phyloP scores from a whole-genome alignment of 768 basidiomycete genomes.

The Xerocomus brunneocitrinus region DNA sequence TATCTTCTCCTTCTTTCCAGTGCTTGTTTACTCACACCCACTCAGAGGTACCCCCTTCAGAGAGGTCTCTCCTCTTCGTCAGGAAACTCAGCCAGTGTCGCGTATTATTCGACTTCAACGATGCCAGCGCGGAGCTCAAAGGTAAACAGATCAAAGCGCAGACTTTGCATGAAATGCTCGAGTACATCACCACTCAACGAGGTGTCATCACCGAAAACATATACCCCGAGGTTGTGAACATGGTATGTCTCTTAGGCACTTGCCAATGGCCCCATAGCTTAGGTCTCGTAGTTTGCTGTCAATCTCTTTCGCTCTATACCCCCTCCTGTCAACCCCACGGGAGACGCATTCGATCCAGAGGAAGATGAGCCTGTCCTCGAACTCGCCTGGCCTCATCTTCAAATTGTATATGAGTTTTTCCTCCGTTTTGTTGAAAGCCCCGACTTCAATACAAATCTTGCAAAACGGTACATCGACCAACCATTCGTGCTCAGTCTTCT shows the following conservation, averaged over 20 bases:
- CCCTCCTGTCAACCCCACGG: slow-evolving; percentile 96
- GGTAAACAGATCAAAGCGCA: slow-evolving; percentile 99
- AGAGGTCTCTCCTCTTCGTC: slow-evolving; percentile 88
- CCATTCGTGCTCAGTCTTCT: slow-evolving; percentile 92
- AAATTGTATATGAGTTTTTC: slow-evolving; percentile 99
- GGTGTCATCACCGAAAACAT: slow-evolving; percentile 94
- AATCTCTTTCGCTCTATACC: slow-evolving; percentile 99
- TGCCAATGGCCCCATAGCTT: slow-evolving; percentile 2
- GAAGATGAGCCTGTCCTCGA: slow-evolving; percentile 99
- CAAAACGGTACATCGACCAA: slow-evolving; percentile 97
- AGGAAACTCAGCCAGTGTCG: slow-evolving; percentile 95
- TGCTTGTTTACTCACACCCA: not conserved
- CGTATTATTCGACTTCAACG: slow-evolving; percentile 98
- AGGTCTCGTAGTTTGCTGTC: slow-evolving; percentile 72
- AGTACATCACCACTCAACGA: slow-evolving; percentile 96
- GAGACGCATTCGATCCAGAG: slow-evolving; percentile 98
- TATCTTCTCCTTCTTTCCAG: slow-evolving; percentile 7
- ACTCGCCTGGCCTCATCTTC: slow-evolving; percentile 98
- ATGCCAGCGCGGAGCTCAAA: slow-evolving; percentile 90
- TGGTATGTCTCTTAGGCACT: slow-evolving; percentile 55
- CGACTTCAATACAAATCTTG: slow-evolving; percentile 97
- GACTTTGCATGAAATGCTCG: slow-evolving; percentile 96
- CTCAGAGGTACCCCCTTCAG: slow-evolving; percentile 80
- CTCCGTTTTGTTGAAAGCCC: slow-evolving; percentile 96
- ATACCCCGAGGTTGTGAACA: slow-evolving; percentile 98